Evolutionary conservation across 305 asterid species (phyloP), one percentile per base, ranked within the genome.

Genomic region (Fraxinus angustifolia): DNA sequence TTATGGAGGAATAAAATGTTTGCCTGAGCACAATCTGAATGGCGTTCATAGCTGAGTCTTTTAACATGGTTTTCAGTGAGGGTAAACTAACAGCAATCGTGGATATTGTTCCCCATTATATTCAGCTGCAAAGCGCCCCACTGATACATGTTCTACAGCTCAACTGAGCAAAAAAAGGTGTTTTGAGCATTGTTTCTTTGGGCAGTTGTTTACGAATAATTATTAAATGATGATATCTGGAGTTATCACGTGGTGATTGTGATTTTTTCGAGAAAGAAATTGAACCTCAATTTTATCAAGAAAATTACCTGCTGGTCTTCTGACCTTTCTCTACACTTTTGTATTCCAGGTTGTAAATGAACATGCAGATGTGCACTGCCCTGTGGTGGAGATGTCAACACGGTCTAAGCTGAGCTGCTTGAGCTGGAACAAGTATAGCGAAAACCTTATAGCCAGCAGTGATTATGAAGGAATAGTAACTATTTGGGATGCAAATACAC

Each of bases 281-380:
- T 70, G 45, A 8, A 30, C 79, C 33, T 31, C 73, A 75, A 56
- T 42, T 36, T 76, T 79, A 30, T 48, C 11, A 76, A 76, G 2
- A 34, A 17, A 38, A 42, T 10, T 26, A 2, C 4, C 33, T 53
- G 56, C 16, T 40, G 6, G 16, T 65, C 56, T 42, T 42, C 26
- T 72, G 50, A 78, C 71, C 76, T 80, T 36, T 56, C 75, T 78
- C 1, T 68, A 45, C 72, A 19, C 83, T 82, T 65, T 58, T 80
- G 78, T 75, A 34, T 80, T 87, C 12, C 86, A 91, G 95, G 95
- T 92, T 75, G 89, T 89, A 33, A 92, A 91, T 80, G 95, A 91
- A 83, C 90, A 88, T 76, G 74, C 89, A 26, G 88, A 86, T 82
- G 85, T 80, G 75, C 87, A 85, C 83, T 85, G 85, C 81, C 89